Percentiles rank a stretch among this genome's conserved stretches.
These are phyloP conservation scores for Cordyceps javanica DNA, from an alignment of 2,329 filamentous ascomycete genomes.

Conservation along the genomic window DNA sequence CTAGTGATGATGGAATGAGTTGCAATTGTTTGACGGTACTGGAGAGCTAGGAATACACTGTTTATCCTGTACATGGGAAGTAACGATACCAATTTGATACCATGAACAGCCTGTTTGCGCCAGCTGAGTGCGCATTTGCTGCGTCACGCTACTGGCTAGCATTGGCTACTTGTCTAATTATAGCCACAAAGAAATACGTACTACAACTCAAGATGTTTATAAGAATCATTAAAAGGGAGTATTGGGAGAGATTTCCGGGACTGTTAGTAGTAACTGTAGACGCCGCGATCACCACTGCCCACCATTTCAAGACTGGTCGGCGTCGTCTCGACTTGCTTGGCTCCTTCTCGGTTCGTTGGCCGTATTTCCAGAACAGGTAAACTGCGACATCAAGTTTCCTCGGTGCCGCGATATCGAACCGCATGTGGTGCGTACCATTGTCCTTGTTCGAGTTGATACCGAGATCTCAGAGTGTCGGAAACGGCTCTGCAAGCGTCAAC, in stretches of 20 bases:
- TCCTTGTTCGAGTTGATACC: slow-evolving; percentile 19
- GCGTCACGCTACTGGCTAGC: too few species aligned
- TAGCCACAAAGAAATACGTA: too few species aligned
- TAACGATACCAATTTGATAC: neutral
- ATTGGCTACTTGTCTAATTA: too few species aligned
- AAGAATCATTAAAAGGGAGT: too few species aligned
- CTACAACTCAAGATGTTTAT: too few species aligned
- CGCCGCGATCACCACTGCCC: too few species aligned
- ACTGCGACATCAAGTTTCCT: slow-evolving; percentile 17
- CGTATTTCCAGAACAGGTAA: slow-evolving; percentile 17
- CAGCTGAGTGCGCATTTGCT: neutral
- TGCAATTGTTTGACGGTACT: neutral
- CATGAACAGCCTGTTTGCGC: neutral
- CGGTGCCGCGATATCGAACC: slow-evolving; percentile 24
- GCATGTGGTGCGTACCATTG: slow-evolving; percentile 16
- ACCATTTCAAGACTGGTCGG: too few species aligned
- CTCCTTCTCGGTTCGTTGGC: neutral
- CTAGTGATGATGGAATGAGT: neutral
- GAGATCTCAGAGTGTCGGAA: slow-evolving; percentile 15
- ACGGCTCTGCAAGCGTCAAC: neutral
- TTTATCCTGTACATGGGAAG: neutral
- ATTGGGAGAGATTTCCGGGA: too few species aligned
- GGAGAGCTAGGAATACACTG: neutral
- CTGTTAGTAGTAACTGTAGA: too few species aligned
- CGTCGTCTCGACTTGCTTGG: neutral